Evolutionary conservation across 2,329 filamentous ascomycete genomes (phyloP), one percentile per base, ranked within the genome.

Genomic region (Colletotrichum destructivum): DNA sequence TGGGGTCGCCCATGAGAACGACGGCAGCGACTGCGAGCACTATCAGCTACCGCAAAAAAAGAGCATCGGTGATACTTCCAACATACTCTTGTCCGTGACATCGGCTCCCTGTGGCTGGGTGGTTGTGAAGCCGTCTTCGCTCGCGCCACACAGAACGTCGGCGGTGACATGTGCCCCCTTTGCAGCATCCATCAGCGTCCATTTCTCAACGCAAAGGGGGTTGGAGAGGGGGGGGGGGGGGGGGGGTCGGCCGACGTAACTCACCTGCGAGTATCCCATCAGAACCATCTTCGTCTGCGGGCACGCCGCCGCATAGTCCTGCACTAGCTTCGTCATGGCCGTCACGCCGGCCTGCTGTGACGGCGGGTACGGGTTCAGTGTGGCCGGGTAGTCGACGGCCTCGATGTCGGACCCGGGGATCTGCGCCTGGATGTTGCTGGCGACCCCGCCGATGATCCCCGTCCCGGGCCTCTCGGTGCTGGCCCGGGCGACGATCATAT

Each of bases 1-100:
- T 81, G n/a, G 83, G 83, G 74, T 85, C 83, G 65, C 83, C 83
- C 67, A 84, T 83, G 61, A 83, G 70, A 57, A 82, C 75, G 66
- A 84, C 76, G 18, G 82, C 82, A 66, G 82, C 80, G 38, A 85
- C 83, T 84, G 51, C 16, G 4, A 12, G 15, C 21, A 2, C 1
- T 21, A 6, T 68, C 11, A 54, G 26, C 42, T 44, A 49, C 63
- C 7, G 13, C 49, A 47, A 9, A 38, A 9, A 23, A 12, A 23
- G 23, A 2, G 4, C 5, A 0, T 16, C 67, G 18, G 12, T 8
- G 16, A 9, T 1, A 5, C 65, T 62, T 31, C 31, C 3, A 8
- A 56, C 44, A n/a, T 74, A 77, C 74, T 44, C 62, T 78, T 80
- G n/a, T 81, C 75, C 38, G 81, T 73, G 40, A 83, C 75, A 2